phyloP scores from a whole-genome alignment of 73 alveolate species.

The Paramecium biaurelia region DNA sequence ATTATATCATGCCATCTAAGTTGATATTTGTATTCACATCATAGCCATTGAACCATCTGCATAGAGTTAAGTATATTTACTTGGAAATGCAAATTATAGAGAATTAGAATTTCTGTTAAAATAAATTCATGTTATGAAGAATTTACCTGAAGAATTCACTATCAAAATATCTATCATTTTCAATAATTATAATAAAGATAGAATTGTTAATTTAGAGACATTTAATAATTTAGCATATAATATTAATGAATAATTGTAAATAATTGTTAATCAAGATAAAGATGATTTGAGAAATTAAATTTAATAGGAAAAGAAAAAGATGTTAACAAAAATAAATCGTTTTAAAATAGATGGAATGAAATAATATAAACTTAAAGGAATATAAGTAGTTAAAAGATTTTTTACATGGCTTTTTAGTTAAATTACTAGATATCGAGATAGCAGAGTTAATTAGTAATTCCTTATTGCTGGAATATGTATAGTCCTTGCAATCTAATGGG shows the following conservation, averaged over 20 bases:
- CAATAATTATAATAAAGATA: not conserved
- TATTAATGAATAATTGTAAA: not conserved
- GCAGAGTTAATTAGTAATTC: not conserved
- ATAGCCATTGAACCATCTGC: not conserved
- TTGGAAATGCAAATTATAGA: not conserved
- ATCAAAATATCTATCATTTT: not conserved
- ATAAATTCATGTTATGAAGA: not conserved
- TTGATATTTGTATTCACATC: not conserved
- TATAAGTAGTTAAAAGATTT: not conserved
- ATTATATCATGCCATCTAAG: not conserved
- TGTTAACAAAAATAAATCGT: not conserved
- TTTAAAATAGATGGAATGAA: not conserved
- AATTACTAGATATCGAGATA: not conserved
- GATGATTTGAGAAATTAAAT: not conserved
- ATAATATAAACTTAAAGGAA: not conserved
- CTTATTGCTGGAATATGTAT: not conserved
- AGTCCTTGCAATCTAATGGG: not conserved
- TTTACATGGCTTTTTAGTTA: not conserved
- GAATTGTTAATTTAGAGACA: not conserved
- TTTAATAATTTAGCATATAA: not conserved
- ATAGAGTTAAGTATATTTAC: not conserved
- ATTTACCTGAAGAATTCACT: not conserved
- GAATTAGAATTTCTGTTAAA: not conserved
- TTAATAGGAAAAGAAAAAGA: not conserved
- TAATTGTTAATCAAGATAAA: not conserved